Percentiles rank a stretch among this genome's conserved stretches.
These are phyloP conservation scores for Coniosporium tulheliwenetii DNA, from an alignment of 2,329 filamentous ascomycete species.

Conservation along the genomic window DNA sequence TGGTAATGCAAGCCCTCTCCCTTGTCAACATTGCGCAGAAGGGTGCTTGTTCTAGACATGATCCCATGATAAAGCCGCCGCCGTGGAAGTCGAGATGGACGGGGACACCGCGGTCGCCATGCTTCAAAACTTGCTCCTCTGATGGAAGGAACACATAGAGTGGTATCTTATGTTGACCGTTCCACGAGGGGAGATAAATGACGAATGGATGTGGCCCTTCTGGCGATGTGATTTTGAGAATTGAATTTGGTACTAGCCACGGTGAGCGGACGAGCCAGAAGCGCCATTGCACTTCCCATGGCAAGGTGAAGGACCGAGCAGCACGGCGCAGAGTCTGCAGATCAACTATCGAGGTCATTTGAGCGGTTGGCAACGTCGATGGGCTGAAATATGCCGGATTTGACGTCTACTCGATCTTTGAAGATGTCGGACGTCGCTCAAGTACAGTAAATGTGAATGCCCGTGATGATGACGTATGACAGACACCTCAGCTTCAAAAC, in stretches of 20 bases:
- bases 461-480: too few relatives aligned
- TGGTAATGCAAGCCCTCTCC: constrained; percentile 25
- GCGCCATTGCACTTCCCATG: not conserved
- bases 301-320: too few relatives aligned
- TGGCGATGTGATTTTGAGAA: constrained; percentile 16
- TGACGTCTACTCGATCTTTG: too few relatives aligned
- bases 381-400: too few relatives aligned
- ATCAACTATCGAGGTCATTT: too few relatives aligned
- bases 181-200: constrained; percentile 20
- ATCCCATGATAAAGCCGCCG: constrained; percentile 27
- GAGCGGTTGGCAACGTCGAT: too few relatives aligned
- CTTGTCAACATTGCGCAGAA: constrained; percentile 30
- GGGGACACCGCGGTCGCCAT: constrained; percentile 13
- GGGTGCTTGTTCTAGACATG: constrained; percentile 27
- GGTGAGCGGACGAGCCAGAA: not conserved
- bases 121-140: constrained; percentile 5
- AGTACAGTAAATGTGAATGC: too few relatives aligned
- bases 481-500: too few relatives aligned
- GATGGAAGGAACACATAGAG: constrained; percentile 26
- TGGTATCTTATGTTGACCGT: constrained; percentile 20
- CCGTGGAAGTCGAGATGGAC: constrained; percentile 27
- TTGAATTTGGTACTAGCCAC: not conserved
- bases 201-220: constrained; percentile 26
- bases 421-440: too few relatives aligned
- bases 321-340: too few relatives aligned